Base-by-base conservation (phyloP, 2,329 filamentous ascomycete species). In the Fusarium palustre region DNA sequence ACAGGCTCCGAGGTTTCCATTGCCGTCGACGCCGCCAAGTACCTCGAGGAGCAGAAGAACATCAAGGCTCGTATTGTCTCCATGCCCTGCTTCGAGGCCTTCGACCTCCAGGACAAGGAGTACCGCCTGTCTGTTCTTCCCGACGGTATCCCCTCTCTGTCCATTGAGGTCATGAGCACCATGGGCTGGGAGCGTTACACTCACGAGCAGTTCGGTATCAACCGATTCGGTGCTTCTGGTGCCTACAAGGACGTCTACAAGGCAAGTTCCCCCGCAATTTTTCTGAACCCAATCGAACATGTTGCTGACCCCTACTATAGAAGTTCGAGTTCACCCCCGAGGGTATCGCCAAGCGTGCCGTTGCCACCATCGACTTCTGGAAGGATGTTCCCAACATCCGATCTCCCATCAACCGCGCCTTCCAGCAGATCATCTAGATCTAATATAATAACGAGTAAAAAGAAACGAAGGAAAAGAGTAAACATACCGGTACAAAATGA, bases 301-400 rank as follows among this genome's bases (percentile, higher is more conserved):
- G 22, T 56, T 72, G 62, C 79, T 86, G 79, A 85, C 79, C 76
- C 75, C 38, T 52, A 59, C 53, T 78, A 76, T 76, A 97, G 92
- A 98, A 97, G 89, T 99, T 99, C 85, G 96, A 98, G 84, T 98
- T 99, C 87, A 99, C 95, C 50, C 92, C 96, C 55, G 95, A 97
- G 84, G 96, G 96, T 73, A 92, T 99, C 80, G 87, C 92, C 84
- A 97, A 98, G 92, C 94, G 96, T 77, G 96, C 95, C 66, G 82
- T 93, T 70, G 91, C 92, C 75, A 99, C 96, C 70, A 86, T 98
- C 77, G 90, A 98, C 80, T 99, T 97, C 90, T 99, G 94, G 91
- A 98, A 97, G 92, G 92, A 91, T 73, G 89, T 91, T 33, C 85
- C 92, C 80, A 94, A 95, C 84, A 87, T 97, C 78, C 93, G 96